Evolutionary conservation across 1,284 basidiomycete species (phyloP).

Genomic region (Austroboletus niveus): DNA sequence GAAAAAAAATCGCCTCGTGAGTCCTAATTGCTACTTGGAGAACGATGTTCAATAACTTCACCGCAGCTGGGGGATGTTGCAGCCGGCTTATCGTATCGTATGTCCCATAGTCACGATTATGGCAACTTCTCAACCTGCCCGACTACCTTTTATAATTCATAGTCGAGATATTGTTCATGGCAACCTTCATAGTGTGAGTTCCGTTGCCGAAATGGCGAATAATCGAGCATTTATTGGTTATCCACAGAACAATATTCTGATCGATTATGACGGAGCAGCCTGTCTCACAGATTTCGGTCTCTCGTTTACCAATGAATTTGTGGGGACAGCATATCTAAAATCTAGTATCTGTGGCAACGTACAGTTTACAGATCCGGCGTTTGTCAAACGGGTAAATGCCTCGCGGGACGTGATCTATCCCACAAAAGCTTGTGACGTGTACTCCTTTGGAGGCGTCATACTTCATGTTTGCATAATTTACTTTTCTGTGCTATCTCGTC

Average conservation of each 20-base stretch:
- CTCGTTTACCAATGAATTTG: slow-evolving; percentile 33
- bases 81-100: slow-evolving; percentile 28
- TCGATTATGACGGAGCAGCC: slow-evolving; percentile 23
- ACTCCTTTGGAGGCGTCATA: slow-evolving; percentile 32
- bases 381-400: slow-evolving; percentile 16
- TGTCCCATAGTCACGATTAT: neutral
- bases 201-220: neutral
- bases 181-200: slow-evolving; percentile 28
- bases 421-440: slow-evolving; percentile 28
- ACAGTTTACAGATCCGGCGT: slow-evolving; percentile 38
- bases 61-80: slow-evolving; percentile 25
- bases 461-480: slow-evolving; percentile 25
- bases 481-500: slow-evolving; percentile 1
- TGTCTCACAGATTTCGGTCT: slow-evolving; percentile 38
- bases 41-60: neutral
- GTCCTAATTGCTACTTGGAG: neutral
- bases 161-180: slow-evolving; percentile 22
- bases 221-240: neutral
- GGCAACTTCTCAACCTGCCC: neutral
- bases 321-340: slow-evolving; percentile 33
- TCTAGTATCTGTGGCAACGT: slow-evolving; percentile 32
- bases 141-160: slow-evolving; percentile 19
- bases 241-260: slow-evolving; percentile 28
- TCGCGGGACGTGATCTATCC: slow-evolving; percentile 8
- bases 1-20: slow-evolving; percentile 16